A percentile compares a stretch with the other conserved stretches of the same genome.
These are phyloP conservation scores for Pythium phragmitis DNA, from an alignment of 352 stramenopile species.

Conservation along the genomic window DNA sequence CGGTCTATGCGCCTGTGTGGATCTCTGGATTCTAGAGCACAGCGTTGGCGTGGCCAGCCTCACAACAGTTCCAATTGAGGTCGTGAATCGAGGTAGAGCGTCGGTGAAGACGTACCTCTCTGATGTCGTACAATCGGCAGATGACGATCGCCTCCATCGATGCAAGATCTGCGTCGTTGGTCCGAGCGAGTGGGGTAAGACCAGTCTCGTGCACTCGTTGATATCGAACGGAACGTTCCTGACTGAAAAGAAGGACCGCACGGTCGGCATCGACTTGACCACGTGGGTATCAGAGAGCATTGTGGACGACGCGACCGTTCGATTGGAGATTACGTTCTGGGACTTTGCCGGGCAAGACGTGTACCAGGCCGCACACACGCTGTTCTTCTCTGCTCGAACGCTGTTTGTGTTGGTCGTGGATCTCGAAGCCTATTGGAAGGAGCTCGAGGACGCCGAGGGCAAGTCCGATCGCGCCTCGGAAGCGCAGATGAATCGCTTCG, in stretches of 20 bases:
- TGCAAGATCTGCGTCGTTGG: conserved; percentile 8
- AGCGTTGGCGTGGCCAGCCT: too few relatives aligned
- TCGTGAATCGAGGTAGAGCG: not conserved
- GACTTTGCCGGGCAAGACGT: not conserved
- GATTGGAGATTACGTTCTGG: not conserved
- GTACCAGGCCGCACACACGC: not conserved
- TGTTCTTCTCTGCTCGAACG: not conserved
- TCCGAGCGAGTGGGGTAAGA: conserved; percentile 5
- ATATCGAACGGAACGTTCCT: not conserved
- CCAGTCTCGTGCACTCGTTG: conserved; percentile 4
- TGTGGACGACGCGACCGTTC: too few relatives aligned
- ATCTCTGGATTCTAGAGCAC: not conserved
- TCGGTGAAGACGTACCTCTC: conserved; percentile 6
- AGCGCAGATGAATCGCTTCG: not conserved
- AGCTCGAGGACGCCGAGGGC: not conserved
- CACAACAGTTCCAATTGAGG: not conserved
- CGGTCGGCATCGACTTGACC: not conserved
- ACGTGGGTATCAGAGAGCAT: too few relatives aligned
- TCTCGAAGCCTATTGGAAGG: not conserved
- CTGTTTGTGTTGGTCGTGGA: not conserved
- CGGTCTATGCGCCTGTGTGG: not conserved
- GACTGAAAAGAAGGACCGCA: not conserved
- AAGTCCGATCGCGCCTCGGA: not conserved
- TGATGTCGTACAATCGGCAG: not conserved
- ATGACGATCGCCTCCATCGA: not conserved